Conservation (phyloP, 1,139 yeast species). For the Sugiyamaella castrensis region DNA sequence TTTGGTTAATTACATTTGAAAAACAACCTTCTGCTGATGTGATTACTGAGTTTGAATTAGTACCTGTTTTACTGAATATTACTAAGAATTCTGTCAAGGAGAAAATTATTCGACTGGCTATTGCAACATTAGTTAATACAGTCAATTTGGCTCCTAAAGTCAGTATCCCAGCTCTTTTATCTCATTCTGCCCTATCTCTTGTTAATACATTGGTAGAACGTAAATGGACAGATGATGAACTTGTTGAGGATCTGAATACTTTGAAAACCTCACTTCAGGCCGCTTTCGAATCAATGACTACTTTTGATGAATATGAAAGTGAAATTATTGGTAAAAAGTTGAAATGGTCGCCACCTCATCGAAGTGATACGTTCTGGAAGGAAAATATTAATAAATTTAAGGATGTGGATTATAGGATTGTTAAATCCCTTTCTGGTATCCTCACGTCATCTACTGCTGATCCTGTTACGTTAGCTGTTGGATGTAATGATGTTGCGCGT, state of each 20-base stretch:
- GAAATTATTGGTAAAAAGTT: constrained; percentile 77
- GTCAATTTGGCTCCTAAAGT: constrained; percentile 37
- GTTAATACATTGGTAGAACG: constrained; percentile 71
- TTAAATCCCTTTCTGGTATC: constrained; percentile 51
- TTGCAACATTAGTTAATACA: constrained; percentile 60
- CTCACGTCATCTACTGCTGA: constrained; percentile 31
- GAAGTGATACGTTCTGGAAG: constrained; percentile 83
- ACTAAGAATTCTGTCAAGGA: constrained; percentile 84
- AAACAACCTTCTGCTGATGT: constrained; percentile 51
- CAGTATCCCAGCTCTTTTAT: constrained; percentile 66
- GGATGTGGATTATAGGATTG: constrained; percentile 69
- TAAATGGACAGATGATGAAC: constrained; percentile 94
- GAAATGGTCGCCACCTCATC: constrained; percentile 93
- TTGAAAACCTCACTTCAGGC: constrained; percentile 61
- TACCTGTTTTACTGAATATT: constrained; percentile 58
- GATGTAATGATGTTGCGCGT: constrained; percentile 72
- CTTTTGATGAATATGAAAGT: constrained; percentile 87
- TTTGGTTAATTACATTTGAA: constrained; percentile 85
- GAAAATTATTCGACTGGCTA: constrained; percentile 78
- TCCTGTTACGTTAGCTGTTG: constrained; percentile 45
- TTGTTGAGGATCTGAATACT: constrained; percentile 64
- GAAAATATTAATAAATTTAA: constrained; percentile 76
- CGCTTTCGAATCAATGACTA: constrained; percentile 75
- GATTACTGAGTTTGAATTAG: constrained; percentile 44
- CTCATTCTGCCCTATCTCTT: constrained; percentile 71